These are phyloP conservation scores for Protomyces arabidopsidicola DNA, from an alignment of 1,139 yeast genomes.

Conservation along the genomic window DNA sequence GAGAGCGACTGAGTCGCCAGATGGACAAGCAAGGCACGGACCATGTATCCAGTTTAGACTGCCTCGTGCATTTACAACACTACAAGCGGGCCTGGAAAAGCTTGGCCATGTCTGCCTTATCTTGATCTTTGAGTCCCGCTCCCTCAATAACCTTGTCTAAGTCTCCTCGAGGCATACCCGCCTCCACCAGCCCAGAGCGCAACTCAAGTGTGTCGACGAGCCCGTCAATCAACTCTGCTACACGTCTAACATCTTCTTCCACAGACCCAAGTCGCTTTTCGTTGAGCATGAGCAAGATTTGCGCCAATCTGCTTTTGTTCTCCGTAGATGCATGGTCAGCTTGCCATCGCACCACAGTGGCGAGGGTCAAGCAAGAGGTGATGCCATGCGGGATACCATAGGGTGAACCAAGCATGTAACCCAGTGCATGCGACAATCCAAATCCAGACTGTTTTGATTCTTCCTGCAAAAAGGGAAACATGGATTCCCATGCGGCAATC, in stretches of 20 bases:
- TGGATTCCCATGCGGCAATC: slow-evolving; percentile 26
- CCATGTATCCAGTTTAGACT: too few species aligned
- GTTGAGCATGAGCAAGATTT: not conserved
- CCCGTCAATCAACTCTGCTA: slow-evolving; percentile 10
- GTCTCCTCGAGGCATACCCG: slow-evolving; percentile 7
- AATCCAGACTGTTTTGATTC: slow-evolving; percentile 15
- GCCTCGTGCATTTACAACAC: not conserved
- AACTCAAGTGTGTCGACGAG: slow-evolving; percentile 1
- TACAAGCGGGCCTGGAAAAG: slow-evolving; percentile 9
- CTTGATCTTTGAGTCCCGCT: slow-evolving; percentile 12
- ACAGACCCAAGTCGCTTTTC: not conserved
- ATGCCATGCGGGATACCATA: slow-evolving; percentile 25
- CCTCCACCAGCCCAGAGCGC: slow-evolving; percentile 10
- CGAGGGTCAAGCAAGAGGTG: slow-evolving; percentile 25
- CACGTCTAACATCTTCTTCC: slow-evolving; percentile 8
- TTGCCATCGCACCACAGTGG: slow-evolving; percentile 13
- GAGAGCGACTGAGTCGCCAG: too few species aligned
- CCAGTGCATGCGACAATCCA: slow-evolving; percentile 21
- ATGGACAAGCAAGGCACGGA: too few species aligned
- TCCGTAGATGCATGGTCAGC: slow-evolving; percentile 11
- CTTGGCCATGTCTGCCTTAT: slow-evolving; percentile 3
- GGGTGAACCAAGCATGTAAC: slow-evolving; percentile 26
- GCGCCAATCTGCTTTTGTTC: slow-evolving; percentile 6
- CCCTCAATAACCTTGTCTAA: slow-evolving; percentile 5
- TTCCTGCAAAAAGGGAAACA: slow-evolving; percentile 28